Conservation (phyloP, 2,329 filamentous ascomycete species). For the Aspergillaceae sp. region DNA sequence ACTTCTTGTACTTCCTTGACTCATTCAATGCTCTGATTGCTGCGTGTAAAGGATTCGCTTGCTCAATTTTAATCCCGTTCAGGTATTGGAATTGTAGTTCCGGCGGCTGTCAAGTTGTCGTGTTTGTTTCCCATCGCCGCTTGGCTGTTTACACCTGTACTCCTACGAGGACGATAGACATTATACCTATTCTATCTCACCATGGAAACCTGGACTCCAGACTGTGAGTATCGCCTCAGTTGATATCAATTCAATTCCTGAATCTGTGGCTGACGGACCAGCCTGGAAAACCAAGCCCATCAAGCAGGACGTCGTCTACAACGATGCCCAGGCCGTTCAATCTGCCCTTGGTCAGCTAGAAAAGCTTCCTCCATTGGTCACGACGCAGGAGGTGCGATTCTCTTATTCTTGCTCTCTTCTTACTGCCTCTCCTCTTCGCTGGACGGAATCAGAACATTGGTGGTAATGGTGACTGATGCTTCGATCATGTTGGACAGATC, state of each 20-base stretch:
- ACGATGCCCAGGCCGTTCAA: constrained; percentile 33
- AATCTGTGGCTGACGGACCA: not conserved
- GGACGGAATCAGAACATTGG: no score
- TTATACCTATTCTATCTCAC: not conserved
- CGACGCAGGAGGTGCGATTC: constrained; percentile 33
- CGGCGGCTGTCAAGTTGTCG: no score
- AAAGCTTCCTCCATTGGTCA: constrained; percentile 40
- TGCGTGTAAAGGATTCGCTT: not conserved
- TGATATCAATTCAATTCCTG: not conserved
- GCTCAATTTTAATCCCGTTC: no score
- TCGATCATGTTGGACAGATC: constrained; percentile 44
- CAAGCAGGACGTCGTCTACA: constrained; percentile 28
- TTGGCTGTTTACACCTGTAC: no score
- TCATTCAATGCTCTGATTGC: not conserved
- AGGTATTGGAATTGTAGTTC: no score
- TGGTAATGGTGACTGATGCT: no score
- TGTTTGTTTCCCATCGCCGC: no score
- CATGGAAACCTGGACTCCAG: constrained; percentile 11
- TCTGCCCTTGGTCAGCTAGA: constrained; percentile 35
- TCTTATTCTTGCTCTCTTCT: not conserved
- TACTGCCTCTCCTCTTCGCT: not conserved
- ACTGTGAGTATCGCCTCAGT: constrained; percentile 6
- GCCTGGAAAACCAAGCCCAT: constrained; percentile 19
- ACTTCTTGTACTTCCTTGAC: no score
- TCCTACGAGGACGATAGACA: no score